Evolutionary conservation across 2,329 filamentous ascomycete species (phyloP), one percentile per base, ranked within the genome.

Genomic region (Talaromyces sp.): DNA sequence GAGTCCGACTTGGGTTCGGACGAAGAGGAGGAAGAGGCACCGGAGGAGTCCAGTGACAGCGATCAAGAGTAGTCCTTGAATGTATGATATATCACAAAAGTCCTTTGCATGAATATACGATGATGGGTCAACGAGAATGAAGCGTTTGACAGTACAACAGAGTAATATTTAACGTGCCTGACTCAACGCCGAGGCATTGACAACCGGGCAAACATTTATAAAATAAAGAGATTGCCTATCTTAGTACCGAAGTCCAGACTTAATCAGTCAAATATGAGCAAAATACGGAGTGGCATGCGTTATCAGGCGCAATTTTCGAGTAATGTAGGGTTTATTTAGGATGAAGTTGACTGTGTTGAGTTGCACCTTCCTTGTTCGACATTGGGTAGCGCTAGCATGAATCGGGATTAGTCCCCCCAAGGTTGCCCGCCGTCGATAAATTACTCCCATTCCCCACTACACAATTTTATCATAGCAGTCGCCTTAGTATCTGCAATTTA

Each of bases 1-100:
- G 87, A 87, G 70, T 87, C 86, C 19, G 86, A 87, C 64, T 81
- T 81, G 56, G 82, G 84, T 68, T 78, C 77, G 33, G 71, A 74
- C 56, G 74, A 56, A 22, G 41, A 59, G 22, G 54, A 60, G 13
- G 54, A 59, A 9, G 65, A 67, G 47, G 52, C 19, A 19, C n/a
- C 35, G 19, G 63, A 65, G 25, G 66, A 65, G 39, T 59, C 62
- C 33, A 59, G 67, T 60, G 66, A 66, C 13, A 76, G 72, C 70
- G 73, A 73, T 65, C 37, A 62, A 45, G 58, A 62, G 9, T 65
- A 52, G 57, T 22, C 39, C 27, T 52, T 35, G 8, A 59, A 43
- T 59, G 52, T 64, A 59, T 49, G 3, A 63, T 63, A 63, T 59
- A 45, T 9, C 37, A 27, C 13, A 56, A 56, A 56, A 56, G 52